Conservation (phyloP, 2,329 filamentous ascomycete genomes). For the Rugonectria rugulosa region DNA sequence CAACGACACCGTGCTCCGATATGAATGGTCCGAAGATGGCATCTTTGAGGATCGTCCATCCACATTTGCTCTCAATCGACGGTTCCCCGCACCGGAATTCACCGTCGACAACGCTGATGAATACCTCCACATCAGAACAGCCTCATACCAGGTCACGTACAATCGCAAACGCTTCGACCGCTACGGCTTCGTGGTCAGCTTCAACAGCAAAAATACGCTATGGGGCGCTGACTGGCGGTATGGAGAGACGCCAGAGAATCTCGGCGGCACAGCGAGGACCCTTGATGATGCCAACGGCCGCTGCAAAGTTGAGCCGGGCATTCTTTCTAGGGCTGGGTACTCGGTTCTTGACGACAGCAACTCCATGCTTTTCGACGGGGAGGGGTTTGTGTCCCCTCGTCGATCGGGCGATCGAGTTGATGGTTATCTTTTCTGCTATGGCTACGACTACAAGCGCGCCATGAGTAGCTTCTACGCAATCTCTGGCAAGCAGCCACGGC, state of each 20-base stretch:
- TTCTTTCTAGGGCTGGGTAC: slow-evolving; percentile 59
- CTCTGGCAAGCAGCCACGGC: slow-evolving; percentile 61
- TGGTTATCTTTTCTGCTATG: slow-evolving; percentile 67
- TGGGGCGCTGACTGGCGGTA: slow-evolving; percentile 56
- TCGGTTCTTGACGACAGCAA: slow-evolving; percentile 61
- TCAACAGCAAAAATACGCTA: slow-evolving; percentile 51
- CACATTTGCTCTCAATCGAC: slow-evolving; percentile 65
- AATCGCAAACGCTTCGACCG: slow-evolving; percentile 63
- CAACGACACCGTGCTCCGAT: slow-evolving; percentile 63
- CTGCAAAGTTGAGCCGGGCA: slow-evolving; percentile 45
- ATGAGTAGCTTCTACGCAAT: slow-evolving; percentile 62
- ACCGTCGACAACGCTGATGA: slow-evolving; percentile 54
- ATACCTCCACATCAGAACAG: slow-evolving; percentile 62
- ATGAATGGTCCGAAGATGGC: slow-evolving; percentile 68
- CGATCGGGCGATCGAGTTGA: slow-evolving; percentile 58
- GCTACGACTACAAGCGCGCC: slow-evolving; percentile 62
- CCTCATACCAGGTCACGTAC: slow-evolving; percentile 64
- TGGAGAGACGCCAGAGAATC: slow-evolving; percentile 48
- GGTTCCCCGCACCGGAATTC: slow-evolving; percentile 52
- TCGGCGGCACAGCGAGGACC: slow-evolving; percentile 61
- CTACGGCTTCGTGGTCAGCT: slow-evolving; percentile 54
- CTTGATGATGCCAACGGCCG: slow-evolving; percentile 62
- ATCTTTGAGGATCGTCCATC: slow-evolving; percentile 69
- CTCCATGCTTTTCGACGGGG: slow-evolving; percentile 63
- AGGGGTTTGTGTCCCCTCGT: slow-evolving; percentile 61